Base-by-base conservation (phyloP, 768 basidiomycete genomes). In the Phlebiopsis gigantea region DNA sequence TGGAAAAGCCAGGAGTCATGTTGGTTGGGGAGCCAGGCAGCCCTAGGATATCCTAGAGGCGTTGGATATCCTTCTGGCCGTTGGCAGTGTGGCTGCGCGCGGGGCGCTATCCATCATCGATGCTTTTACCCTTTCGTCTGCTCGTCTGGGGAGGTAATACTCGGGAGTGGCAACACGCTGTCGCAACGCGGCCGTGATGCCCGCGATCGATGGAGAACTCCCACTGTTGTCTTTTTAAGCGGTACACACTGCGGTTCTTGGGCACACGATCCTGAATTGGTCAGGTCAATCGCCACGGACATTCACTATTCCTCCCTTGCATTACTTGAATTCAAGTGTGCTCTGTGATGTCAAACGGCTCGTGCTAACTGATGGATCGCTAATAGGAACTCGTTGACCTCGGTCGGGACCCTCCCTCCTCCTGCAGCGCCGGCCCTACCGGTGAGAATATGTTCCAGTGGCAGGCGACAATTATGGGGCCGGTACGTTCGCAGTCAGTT, bases 401-500 rank as follows among this genome's bases (percentile, higher is more conserved):
- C 73, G 95, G 95, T 54, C 94, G 95, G 70, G 97, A 99, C 80
- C 97, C 97, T 73, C 97, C 97, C 65, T 94, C 95, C 53, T 98
- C 97, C 56, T 99, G 97, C 87, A 95, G 93, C 67, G 97, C 97
- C 66, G 97, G 97, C 53, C 97, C 97, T 44, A 93, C 89, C 59
- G 93, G 93, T 53, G 95, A 98, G 71, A 95, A 98, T 76, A 87
- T 98, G 86, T 99, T 98, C 80, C 87, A 93, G 71, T 98, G 95
- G 96, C 94, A 98, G 73, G 96, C 96, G 59, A 98, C 96, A 63
- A 98, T 98, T 72, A 98, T 98, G 96, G 96, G 96, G 43, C 96
- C 96, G 57, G 95, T 96, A 68, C 72, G 94, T 79, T 34, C 8
- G 51, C 52, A 46, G 28, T 61, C 28, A 24, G 34, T 43, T 29